These are phyloP conservation scores for Phytophthora ramorum DNA, from an alignment of 352 stramenopile genomes.

Conservation along the genomic window DNA sequence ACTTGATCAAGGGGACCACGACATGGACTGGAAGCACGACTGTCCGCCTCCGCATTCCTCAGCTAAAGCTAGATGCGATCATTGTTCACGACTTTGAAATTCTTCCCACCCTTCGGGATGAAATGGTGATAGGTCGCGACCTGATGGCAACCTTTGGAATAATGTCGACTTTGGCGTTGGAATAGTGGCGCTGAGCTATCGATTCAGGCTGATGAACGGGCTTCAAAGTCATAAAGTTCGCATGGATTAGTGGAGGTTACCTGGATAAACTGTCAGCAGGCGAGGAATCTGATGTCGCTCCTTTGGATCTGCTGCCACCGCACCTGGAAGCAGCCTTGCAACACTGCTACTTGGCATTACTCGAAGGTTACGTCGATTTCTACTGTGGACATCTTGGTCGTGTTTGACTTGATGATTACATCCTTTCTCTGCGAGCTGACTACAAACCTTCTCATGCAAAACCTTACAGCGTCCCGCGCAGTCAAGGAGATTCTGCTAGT, in stretches of 20 bases:
- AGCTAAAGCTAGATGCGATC: slow-evolving; percentile 6
- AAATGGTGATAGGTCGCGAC: slow-evolving; percentile 5
- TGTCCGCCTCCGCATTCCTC: slow-evolving; percentile 4
- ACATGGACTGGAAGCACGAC: neutral
- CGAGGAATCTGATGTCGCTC: neutral
- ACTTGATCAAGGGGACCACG: neutral
- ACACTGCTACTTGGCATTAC: slow-evolving; percentile 12
- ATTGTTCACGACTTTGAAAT: slow-evolving; percentile 18
- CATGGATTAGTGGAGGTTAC: neutral
- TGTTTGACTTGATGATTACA: no score
- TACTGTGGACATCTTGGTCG: neutral
- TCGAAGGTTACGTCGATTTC: slow-evolving; percentile 1
- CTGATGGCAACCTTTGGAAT: slow-evolving; percentile 3
- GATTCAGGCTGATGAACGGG: neutral
- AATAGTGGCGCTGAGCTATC: slow-evolving; percentile 1
- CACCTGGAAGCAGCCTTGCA: slow-evolving; percentile 1
- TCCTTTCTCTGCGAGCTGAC: no score
- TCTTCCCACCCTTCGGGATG: neutral
- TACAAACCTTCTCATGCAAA: no score
- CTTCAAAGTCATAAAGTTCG: neutral
- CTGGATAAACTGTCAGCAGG: neutral
- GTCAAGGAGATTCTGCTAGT: slow-evolving; percentile 3
- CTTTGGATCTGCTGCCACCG: neutral
- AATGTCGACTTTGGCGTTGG: neutral
- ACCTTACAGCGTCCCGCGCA: neutral